These are phyloP conservation scores for Odonthalia washingtoniensis DNA, from an alignment of 31 red algal species.

Conservation along the genomic window DNA sequence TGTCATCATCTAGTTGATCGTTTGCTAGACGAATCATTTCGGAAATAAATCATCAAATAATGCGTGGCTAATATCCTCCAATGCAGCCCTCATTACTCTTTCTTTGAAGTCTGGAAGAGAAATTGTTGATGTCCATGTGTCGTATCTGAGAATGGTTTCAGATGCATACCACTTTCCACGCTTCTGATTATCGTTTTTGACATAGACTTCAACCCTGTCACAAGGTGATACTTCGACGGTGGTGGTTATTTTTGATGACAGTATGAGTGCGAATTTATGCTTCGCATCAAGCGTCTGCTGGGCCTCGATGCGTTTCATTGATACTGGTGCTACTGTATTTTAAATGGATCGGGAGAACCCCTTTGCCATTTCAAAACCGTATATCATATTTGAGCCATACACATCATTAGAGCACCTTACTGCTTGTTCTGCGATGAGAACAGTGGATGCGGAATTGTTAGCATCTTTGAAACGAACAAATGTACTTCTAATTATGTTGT, in stretches of 20 bases:
- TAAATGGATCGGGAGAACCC: background rate
- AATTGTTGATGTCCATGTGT: background rate
- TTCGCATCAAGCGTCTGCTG: background rate
- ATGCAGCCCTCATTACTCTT: background rate
- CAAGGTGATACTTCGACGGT: background rate
- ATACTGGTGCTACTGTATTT: background rate
- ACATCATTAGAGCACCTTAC: background rate
- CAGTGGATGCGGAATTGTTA: no score
- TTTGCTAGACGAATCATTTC: background rate
- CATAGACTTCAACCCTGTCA: background rate
- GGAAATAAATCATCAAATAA: background rate
- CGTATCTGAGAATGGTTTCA: background rate
- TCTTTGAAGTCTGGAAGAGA: background rate
- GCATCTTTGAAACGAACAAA: no score
- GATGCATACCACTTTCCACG: background rate
- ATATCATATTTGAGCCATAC: background rate
- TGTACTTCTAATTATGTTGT: no score
- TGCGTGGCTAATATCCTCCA: slow-evolving; percentile 5
- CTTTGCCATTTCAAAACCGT: background rate
- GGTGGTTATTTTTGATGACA: background rate
- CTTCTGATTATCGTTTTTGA: slow-evolving; percentile 5
- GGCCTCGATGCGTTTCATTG: background rate
- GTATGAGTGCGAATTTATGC: background rate
- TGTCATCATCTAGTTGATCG: background rate
- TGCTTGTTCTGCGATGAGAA: background rate